Percentiles rank a stretch among this genome's conserved stretches.
Conservation (phyloP, 148 eudicot species). For the Chenopodium suecicum region DNA sequence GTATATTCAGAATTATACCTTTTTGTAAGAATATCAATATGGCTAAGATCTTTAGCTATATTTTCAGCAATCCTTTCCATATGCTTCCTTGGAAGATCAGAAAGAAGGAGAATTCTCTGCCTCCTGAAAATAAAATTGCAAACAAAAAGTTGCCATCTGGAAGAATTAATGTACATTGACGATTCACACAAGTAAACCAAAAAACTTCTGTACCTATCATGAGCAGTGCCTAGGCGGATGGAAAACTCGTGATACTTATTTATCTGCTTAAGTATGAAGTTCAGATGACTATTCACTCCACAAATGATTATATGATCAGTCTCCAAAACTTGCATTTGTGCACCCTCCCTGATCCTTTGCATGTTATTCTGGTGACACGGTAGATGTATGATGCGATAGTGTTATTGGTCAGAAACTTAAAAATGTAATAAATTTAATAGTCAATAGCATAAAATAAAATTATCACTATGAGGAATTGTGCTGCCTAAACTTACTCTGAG, state of each 20-base stretch:
- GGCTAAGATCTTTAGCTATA: constrained; percentile 77
- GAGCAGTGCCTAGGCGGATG: constrained; percentile 87
- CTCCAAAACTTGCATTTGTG: constrained; percentile 90
- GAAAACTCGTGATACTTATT: constrained; percentile 88
- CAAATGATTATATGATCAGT: constrained; percentile 91
- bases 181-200: constrained; percentile 4
- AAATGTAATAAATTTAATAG: constrained; percentile 13
- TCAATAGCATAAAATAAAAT: constrained; percentile 10
- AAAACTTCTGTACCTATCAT: constrained; percentile 55
- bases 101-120: constrained; percentile 86
- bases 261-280: constrained; percentile 81
- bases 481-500: constrained; percentile 66
- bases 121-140: constrained; percentile 45
- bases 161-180: background rate
- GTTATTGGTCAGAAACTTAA: constrained; percentile 20
- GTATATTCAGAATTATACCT: constrained; percentile 42
- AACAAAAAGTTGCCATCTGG: constrained; percentile 7
- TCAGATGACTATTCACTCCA: constrained; percentile 84
- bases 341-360: constrained; percentile 95
- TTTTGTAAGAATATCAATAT: constrained; percentile 79
- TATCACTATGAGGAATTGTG: constrained; percentile 1
- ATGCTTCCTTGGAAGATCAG: constrained; percentile 89
- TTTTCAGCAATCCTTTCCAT: constrained; percentile 76
- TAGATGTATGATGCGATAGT: constrained; percentile 2
- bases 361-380: constrained; percentile 66